Base-by-base conservation (phyloP, 345 rosid species). In the Gossypium mustelinum region DNA sequence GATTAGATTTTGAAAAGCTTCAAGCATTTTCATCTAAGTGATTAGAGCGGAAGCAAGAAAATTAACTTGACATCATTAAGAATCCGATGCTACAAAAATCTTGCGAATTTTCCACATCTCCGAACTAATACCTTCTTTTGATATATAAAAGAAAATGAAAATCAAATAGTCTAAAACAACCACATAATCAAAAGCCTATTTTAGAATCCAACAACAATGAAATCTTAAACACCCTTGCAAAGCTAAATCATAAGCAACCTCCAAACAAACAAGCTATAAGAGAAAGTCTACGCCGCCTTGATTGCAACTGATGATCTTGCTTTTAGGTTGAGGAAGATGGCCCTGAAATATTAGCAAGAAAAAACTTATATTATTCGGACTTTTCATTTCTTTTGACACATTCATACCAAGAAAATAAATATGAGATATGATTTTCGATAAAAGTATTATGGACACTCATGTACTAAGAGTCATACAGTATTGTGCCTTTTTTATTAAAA, bases 241-340 rank as follows among this genome's bases (percentile, higher is more conserved):
- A 34, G 73, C 73, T 14, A 18, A 68, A 50, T 8, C 18, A 8
- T 48, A 24, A 16, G 12, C 43, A 13, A 25, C 72, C 72, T 24
- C 13, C 34, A 24, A 11, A 58, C 41, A 25, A 68, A 24, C 29
- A 48, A 14, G 20, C 10, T 48, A 3, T 3, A 24, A 45, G 5
- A 66, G 56, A 24, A 9, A 25, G 43, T 24, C 68, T 90, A 92
- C 0, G 85, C 85, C 67, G 84, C 87, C 86, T 90, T 92, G 68
- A 89, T 84, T 52, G 81, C 76, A 17, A 77, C 85, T 3, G 93
- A 84, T 77, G 93, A 84, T 78, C 94, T 85, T 57, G 97, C 94
- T 85, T 90, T 90, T 85, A 94, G 83, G 69, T 90, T 94, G 77
- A 92, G 77, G 81, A 92, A 92, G 80, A 94, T 92, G 64, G 78